Evolutionary conservation across 768 basidiomycete species (phyloP).

Genomic region (Russula griseocarnosa): DNA sequence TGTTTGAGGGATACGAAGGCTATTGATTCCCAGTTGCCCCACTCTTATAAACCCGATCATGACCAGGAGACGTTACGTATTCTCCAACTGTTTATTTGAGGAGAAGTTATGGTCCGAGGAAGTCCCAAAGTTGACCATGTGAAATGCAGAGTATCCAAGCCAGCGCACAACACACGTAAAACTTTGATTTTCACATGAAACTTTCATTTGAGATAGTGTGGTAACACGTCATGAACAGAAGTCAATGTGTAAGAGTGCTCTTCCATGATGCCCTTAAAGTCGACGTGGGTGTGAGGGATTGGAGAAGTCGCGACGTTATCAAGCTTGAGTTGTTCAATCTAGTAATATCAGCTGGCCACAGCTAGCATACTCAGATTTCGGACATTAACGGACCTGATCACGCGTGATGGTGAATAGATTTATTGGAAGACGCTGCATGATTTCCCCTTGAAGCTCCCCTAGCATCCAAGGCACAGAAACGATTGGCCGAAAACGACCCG

Average conservation of each 20-base stretch:
- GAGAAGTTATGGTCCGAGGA: background rate
- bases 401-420: conserved; percentile 67
- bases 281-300: conserved; percentile 29
- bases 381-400: conserved; percentile 49
- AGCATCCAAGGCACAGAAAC: conserved; percentile 60
- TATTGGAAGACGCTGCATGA: conserved; percentile 59
- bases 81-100: background rate
- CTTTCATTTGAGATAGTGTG: conserved; percentile 22
- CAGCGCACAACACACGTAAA: background rate
- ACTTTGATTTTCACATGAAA: background rate
- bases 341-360: conserved; percentile 4
- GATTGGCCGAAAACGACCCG: conserved; percentile 51
- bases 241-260: conserved; percentile 32
- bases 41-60: background rate
- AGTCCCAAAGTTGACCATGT: background rate
- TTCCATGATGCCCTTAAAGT: conserved; percentile 33
- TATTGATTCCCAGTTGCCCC: background rate
- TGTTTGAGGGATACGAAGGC: background rate
- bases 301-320: conserved; percentile 52
- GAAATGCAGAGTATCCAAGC: background rate
- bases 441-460: conserved; percentile 59
- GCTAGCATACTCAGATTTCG: background rate
- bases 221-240: conserved; percentile 31
- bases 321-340: conserved; percentile 59
- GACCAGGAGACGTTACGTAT: background rate